Evolutionary conservation across 75 land plant species (phyloP), one percentile per base, ranked within the genome.

Genomic region (Pinus albicaulis): DNA sequence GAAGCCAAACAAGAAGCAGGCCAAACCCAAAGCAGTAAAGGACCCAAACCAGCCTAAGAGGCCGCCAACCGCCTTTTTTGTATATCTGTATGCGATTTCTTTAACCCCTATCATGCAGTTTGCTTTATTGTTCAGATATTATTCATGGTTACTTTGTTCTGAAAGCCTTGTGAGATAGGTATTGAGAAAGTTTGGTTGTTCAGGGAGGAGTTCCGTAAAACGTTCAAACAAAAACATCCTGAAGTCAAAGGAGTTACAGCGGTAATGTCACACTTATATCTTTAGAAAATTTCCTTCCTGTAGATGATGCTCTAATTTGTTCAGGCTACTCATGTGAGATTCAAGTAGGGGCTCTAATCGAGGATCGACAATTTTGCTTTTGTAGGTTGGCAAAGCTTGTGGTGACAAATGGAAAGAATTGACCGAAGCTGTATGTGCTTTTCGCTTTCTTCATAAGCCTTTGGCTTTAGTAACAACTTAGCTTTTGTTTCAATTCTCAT

Each of bases 371-470:
- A 66, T 73, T 25, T 24, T 74, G 16, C 34, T 79, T 76, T 76
- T 25, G n/a, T 73, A 82, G 84, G 87, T 85, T 59, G 87, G 87
- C 10, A 85, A 83, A 74, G 87, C 87, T 36, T 85, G 85, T 55
- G 87, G 87, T 17, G 87, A 85, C 75, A 84, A 75, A 61, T 85
- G 87, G 87, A 85, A 82, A 34, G 64, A 78, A 41, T 71, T 85
- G 87, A 71, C 74, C n/a, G 87, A 83, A 3, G 77, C 57, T 34
- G 87, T 85, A 55, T 82, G 77, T 78, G 56, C 13, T 20, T 38
- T 6, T n/a, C n/a, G 13, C 48, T 62, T 12, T 20, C 28, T 11
- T 17, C 17, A 62, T 75, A 48, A 48, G 53, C 53, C 53, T 48
- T 48, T 48, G 53, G 53, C 53, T 2, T 48, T 48, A 48, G 53